Evolutionary conservation across 345 rosid genomes (phyloP).

Genomic region (Murraya paniculata): DNA sequence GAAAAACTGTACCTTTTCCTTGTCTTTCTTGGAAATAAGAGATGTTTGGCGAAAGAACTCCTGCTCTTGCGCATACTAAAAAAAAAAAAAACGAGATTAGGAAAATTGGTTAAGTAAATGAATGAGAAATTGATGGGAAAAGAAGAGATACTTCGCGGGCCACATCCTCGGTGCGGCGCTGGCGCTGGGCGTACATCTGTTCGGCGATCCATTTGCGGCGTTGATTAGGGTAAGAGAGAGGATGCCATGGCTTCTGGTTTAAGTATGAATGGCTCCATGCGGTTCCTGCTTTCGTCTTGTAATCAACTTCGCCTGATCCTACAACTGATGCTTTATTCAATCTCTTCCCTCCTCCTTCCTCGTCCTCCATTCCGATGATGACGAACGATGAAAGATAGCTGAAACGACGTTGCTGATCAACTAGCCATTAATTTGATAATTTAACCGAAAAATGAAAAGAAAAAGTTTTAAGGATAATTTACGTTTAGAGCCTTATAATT

Average conservation of each 20-base stretch:
- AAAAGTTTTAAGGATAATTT: no score
- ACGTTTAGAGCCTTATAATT: no score
- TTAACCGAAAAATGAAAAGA: no score
- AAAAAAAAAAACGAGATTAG: neutral
- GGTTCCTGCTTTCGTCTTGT: slow-evolving; percentile 87
- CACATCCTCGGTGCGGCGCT: slow-evolving; percentile 74
- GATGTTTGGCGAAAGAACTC: slow-evolving; percentile 94
- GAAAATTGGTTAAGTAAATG: neutral
- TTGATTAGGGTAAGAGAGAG: slow-evolving; percentile 95
- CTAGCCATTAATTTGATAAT: no score
- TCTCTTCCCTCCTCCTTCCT: slow-evolving; percentile 78
- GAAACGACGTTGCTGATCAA: neutral
- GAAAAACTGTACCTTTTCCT: slow-evolving; percentile 62
- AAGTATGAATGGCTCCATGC: slow-evolving; percentile 98
- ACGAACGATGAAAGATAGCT: neutral
- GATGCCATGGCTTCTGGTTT: slow-evolving; percentile 99
- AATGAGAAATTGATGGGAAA: slow-evolving; percentile 1
- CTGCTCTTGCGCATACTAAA: slow-evolving; percentile 94
- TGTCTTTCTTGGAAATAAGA: slow-evolving; percentile 89
- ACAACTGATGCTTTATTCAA: slow-evolving; percentile 37
- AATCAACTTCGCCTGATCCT: slow-evolving; percentile 68
- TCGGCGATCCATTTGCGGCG: slow-evolving; percentile 99
- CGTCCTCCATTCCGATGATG: slow-evolving; percentile 60
- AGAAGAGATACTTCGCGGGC: slow-evolving; percentile 65
- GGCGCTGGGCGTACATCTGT: slow-evolving; percentile 74